Base-by-base conservation (phyloP, 768 basidiomycete species). In the Suillus variegatus region DNA sequence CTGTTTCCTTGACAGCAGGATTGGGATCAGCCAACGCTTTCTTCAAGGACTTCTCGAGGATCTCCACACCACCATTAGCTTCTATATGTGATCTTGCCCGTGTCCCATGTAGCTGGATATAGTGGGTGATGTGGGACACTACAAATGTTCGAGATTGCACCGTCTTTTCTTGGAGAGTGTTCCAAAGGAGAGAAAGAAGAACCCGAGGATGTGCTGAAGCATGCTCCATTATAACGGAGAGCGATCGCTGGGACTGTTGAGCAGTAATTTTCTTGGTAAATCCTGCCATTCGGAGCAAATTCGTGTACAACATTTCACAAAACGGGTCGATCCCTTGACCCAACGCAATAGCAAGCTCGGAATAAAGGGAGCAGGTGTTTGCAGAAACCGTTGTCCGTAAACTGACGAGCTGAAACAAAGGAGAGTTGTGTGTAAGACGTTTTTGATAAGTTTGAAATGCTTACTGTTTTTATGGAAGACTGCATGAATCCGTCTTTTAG, bases 221-320 rank as follows among this genome's bases (percentile, higher is more conserved):
- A 69, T 91, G 77, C 1, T 81, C 81, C 22, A 99, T 86, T 65
- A 98, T 80, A n/a, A 82, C 77, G 2, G 83, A 82, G 10, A 93
- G 84, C 1, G 87, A 82, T 2, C 84, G 80, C 74, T 98, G 97
- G 1, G 96, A 93, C 65, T 90, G 90, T 64, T 94, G 89, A 5
- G 92, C 94, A 28, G 88, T 86, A 57, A 98, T 88, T 75, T 96
- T 97, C 79, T 99, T 99, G 40, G 96, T 98, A 63, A 93, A 88
- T 9, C 88, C 89, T 36, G 92, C 88, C 92, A 99, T 91, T 67
- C 88, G 89, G 49, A 96, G 81, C 14, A 96, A 84, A 71, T 90
- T 85, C n/a, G 85, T 84, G 65, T 94, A 81, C 4, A 97, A 72
- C 2, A 82, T 75, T 58, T 99, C 97, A 72, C 89, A 90, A 71